Percentiles rank a stretch among this genome's conserved stretches.
These are phyloP conservation scores for Cladosporium sp. DNA, from an alignment of 2,329 filamentous ascomycete species.

Conservation along the genomic window DNA sequence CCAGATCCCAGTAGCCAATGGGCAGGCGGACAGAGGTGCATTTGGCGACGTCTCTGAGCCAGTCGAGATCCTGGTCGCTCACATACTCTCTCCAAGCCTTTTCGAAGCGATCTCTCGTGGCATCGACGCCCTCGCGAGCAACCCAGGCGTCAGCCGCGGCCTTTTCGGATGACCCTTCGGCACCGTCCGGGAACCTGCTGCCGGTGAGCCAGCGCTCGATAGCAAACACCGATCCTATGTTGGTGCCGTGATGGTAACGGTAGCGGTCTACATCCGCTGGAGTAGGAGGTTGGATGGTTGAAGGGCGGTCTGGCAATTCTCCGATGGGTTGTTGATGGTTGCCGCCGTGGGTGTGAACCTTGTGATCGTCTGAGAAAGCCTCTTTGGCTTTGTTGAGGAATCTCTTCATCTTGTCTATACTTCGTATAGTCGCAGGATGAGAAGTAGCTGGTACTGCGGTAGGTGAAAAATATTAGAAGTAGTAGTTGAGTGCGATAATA, in stretches of 20 bases:
- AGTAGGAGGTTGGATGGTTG: slow-evolving; percentile 41
- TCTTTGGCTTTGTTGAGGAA: slow-evolving; percentile 42
- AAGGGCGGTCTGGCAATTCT: slow-evolving; percentile 27
- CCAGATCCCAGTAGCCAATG: slow-evolving; percentile 61
- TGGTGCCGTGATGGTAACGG: slow-evolving; percentile 61
- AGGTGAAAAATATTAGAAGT: neutral
- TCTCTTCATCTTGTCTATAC: slow-evolving; percentile 35
- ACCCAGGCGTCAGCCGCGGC: slow-evolving; percentile 53
- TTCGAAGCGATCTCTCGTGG: slow-evolving; percentile 54
- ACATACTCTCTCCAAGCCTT: slow-evolving; percentile 55
- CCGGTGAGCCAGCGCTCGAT: slow-evolving; percentile 59
- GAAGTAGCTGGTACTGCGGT: neutral
- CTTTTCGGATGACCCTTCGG: slow-evolving; percentile 52
- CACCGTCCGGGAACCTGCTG: slow-evolving; percentile 50
- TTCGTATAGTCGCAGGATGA: neutral
- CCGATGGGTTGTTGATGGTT: slow-evolving; percentile 26
- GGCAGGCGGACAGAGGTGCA: slow-evolving; percentile 61
- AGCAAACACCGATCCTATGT: slow-evolving; percentile 61
- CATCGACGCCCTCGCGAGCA: slow-evolving; percentile 48
- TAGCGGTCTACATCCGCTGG: slow-evolving; percentile 51
- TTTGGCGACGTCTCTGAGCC: slow-evolving; percentile 53
- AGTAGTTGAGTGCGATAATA: neutral
- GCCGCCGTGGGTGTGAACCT: slow-evolving; percentile 17
- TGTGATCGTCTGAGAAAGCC: slow-evolving; percentile 29
- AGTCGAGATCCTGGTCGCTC: slow-evolving; percentile 53